These are phyloP conservation scores for Anacardium occidentale DNA, from an alignment of 345 rosid genomes.

Conservation along the genomic window DNA sequence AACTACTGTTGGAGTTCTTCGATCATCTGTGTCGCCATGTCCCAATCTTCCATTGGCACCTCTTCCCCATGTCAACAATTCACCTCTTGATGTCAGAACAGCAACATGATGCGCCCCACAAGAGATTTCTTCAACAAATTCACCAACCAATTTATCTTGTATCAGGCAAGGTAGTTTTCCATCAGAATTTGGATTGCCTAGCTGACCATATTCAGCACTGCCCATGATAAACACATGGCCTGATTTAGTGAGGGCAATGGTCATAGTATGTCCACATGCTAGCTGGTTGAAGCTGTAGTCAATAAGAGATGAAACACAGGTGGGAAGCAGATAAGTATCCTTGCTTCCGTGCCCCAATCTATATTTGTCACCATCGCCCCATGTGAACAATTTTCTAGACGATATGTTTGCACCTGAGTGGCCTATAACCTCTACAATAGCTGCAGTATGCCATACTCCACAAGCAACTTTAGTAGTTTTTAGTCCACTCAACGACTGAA, in stretches of 20 bases:
- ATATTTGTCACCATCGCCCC: constrained; percentile 95
- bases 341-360: constrained; percentile 91
- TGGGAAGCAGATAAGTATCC: constrained; percentile 78
- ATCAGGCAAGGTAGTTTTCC: constrained; percentile 78
- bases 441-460: constrained; percentile 95
- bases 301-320: constrained; percentile 75
- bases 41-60: constrained; percentile 89
- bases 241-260: constrained; percentile 89
- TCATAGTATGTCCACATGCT: constrained; percentile 82
- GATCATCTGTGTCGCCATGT: constrained; percentile 81
- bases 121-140: constrained; percentile 88
- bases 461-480: constrained; percentile 88
- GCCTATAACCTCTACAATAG: constrained; percentile 77
- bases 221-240: constrained; percentile 96
- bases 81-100: constrained; percentile 84
- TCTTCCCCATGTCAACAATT: constrained; percentile 95
- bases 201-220: constrained; percentile 68
- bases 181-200: constrained; percentile 63
- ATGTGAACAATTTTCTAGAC: constrained; percentile 80
- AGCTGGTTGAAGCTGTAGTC: constrained; percentile 91
- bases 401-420: constrained; percentile 53
- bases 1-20: constrained; percentile 69
- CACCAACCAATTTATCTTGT: constrained; percentile 85
- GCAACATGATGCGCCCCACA: constrained; percentile 91
- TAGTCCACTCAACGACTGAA: constrained; percentile 60